These are phyloP conservation scores for Vitis hybrid DNA, from an alignment of 177 flowering plant genomes.

Conservation along the genomic window DNA sequence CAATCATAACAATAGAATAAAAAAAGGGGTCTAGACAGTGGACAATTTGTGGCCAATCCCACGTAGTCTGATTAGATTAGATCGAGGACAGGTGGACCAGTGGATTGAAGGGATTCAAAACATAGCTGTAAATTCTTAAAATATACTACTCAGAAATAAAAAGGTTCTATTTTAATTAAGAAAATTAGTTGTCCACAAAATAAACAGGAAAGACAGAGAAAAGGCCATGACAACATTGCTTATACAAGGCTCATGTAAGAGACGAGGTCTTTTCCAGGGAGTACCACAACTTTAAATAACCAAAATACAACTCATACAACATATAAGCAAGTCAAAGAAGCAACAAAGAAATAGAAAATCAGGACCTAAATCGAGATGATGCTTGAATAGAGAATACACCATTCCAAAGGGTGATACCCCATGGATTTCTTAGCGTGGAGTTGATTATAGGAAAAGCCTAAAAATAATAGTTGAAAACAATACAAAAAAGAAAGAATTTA, in stretches of 20 bases:
- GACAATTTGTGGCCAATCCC: slow-evolving; percentile 10
- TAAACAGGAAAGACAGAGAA: not conserved
- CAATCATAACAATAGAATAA: not conserved
- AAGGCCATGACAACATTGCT: not conserved
- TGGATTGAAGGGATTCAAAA: not conserved
- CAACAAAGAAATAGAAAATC: not conserved
- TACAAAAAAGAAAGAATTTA: not conserved
- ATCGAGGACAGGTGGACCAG: slow-evolving; percentile 1
- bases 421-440: too few relatives aligned
- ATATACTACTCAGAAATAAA: too few relatives aligned
- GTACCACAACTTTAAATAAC: not conserved
- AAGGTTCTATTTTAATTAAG: not conserved
- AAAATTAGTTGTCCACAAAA: slow-evolving; percentile 2
- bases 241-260: slow-evolving; percentile 14
- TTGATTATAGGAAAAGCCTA: not conserved
- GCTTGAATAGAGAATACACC: not conserved
- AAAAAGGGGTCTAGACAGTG: not conserved
- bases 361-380: not conserved
- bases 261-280: not conserved
- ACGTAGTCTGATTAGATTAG: slow-evolving; percentile 6
- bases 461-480: not conserved
- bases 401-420: not conserved
- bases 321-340: not conserved
- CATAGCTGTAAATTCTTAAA: too few relatives aligned
- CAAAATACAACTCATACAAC: not conserved